phyloP scores from a whole-genome alignment of 305 asterid species.

The Solanum hybrid region DNA sequence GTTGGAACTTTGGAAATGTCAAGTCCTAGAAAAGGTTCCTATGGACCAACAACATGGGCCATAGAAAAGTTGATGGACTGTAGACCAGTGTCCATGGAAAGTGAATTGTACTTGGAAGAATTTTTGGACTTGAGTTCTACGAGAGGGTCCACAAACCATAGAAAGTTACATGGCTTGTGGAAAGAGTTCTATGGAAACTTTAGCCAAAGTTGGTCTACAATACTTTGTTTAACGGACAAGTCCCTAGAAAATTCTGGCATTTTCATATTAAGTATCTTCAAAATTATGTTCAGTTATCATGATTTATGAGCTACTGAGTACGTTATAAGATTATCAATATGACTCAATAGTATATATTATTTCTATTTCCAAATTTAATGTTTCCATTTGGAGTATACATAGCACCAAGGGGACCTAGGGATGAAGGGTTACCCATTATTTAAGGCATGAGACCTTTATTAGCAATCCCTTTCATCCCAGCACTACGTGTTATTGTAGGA shows the following conservation, averaged over 20 bases:
- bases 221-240: background rate
- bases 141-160: background rate
- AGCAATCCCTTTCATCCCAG: background rate
- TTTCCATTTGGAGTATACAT: background rate
- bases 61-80: background rate
- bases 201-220: background rate
- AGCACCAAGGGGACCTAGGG: background rate
- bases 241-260: background rate
- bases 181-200: background rate
- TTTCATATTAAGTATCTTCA: background rate
- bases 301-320: background rate
- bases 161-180: background rate
- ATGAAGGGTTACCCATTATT: background rate
- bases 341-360: background rate
- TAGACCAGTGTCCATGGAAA: background rate
- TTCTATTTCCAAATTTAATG: background rate
- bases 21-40: background rate
- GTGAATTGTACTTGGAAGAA: background rate
- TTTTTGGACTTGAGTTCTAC: background rate
- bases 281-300: background rate
- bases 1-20: background rate
- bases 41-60: background rate
- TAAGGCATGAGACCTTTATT: background rate
- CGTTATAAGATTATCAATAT: background rate
- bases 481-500: background rate